phyloP scores from a whole-genome alignment of 2,329 filamentous ascomycete genomes.

The Verticillium zaregamsianum region DNA sequence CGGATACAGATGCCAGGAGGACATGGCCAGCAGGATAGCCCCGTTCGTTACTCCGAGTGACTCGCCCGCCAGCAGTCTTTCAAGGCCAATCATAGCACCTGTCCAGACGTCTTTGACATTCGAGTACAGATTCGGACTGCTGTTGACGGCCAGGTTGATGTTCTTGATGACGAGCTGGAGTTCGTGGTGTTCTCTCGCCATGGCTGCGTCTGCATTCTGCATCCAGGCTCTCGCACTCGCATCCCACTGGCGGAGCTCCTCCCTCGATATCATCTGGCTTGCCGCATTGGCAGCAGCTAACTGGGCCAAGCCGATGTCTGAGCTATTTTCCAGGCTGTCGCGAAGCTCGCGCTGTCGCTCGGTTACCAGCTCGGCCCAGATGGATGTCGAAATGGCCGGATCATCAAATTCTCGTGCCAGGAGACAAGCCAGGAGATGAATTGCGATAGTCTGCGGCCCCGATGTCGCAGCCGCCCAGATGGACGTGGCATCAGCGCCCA shows the following conservation, averaged over 20 bases:
- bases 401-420: constrained; percentile 20
- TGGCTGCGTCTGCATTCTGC: constrained; percentile 20
- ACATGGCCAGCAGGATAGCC: not conserved
- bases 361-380: constrained; percentile 26
- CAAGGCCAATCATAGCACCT: not conserved
- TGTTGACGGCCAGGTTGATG: no score
- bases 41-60: not conserved
- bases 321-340: not conserved
- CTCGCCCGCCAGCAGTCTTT: not conserved
- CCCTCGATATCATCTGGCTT: constrained; percentile 14
- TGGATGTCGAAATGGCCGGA: constrained; percentile 19
- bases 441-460: constrained; percentile 16
- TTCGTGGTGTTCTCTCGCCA: constrained; percentile 16
- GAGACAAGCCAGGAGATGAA: constrained; percentile 29
- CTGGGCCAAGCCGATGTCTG: not conserved
- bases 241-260: constrained; percentile 24
- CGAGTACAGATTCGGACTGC: no score
- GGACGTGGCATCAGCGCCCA: constrained; percentile 19
- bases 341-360: constrained; percentile 2
- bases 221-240: constrained; percentile 26
- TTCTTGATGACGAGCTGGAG: constrained; percentile 7
- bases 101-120: not conserved
- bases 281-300: constrained; percentile 6
- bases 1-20: constrained; percentile 5
- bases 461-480: constrained; percentile 22